These are phyloP conservation scores for Colletotrichum sp. DNA, from an alignment of 2,329 filamentous ascomycete species.

Conservation along the genomic window DNA sequence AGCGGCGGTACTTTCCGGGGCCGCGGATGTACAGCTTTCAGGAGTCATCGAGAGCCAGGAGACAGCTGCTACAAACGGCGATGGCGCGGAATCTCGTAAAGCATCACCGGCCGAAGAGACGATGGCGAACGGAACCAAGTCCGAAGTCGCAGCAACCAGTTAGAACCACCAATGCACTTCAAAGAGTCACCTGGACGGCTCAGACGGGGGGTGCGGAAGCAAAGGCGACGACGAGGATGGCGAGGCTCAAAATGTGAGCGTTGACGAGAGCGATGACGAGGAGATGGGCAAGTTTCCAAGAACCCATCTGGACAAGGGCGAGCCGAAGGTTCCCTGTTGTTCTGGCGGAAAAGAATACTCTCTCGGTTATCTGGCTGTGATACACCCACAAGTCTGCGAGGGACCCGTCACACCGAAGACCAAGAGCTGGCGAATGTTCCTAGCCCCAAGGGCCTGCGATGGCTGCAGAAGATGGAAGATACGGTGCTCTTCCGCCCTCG, in stretches of 20 bases:
- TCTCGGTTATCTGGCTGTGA: neutral
- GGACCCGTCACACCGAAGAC: neutral
- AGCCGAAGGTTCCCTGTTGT: neutral
- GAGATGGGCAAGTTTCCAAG: neutral
- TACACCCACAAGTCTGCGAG: neutral
- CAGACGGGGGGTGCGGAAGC: neutral
- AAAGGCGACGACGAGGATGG: neutral
- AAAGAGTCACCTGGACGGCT: neutral
- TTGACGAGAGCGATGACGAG: neutral
- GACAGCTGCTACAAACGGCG: conserved; percentile 4
- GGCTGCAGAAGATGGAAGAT: neutral
- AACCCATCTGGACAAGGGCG: neutral
- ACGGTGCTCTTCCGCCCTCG: neutral
- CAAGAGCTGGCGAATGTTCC: neutral
- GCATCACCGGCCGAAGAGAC: conserved; percentile 3
- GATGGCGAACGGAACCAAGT: conserved; percentile 1
- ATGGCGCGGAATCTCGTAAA: conserved; percentile 30
- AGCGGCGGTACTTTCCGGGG: conserved; percentile 56
- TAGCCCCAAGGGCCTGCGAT: neutral
- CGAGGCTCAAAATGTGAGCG: neutral
- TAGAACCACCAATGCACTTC: neutral
- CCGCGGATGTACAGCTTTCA: conserved; percentile 49
- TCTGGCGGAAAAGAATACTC: neutral
- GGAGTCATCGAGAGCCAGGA: conserved; percentile 31
- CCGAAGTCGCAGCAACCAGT: neutral